Evolutionary conservation across 495 filamentous ascomycete genomes (phyloP).

Genomic region (Hypoxylon trugodes): DNA sequence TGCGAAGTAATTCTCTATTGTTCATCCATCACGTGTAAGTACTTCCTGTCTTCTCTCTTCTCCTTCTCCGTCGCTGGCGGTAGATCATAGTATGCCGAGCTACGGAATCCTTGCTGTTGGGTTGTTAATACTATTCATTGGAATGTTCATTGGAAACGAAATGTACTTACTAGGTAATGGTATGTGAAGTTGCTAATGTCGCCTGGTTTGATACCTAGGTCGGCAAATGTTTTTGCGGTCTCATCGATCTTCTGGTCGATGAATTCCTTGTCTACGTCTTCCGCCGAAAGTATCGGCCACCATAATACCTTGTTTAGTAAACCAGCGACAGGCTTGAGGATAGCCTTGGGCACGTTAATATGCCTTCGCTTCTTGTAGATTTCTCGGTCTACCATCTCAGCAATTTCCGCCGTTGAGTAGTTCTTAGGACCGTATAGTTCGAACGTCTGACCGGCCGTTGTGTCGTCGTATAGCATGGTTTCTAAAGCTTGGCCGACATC

Average conservation of each 20-base stretch:
- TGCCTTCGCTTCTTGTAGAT: slow-evolving; percentile 89
- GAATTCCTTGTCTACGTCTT: slow-evolving; percentile 93
- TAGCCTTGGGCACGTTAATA: slow-evolving; percentile 85
- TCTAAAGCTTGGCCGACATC: slow-evolving; percentile 91
- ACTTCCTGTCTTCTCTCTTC: slow-evolving; percentile 94
- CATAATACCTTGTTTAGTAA: slow-evolving; percentile 81
- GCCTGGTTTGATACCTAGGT: slow-evolving; percentile 85
- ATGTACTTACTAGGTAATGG: slow-evolving; percentile 83
- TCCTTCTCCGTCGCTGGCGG: slow-evolving; percentile 94
- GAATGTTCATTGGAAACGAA: not conserved
- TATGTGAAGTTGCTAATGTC: slow-evolving; percentile 85
- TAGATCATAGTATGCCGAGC: slow-evolving; percentile 84
- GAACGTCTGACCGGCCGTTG: slow-evolving; percentile 85
- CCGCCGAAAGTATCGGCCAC: slow-evolving; percentile 86
- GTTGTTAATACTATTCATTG: slow-evolving; percentile 33
- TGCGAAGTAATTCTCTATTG: slow-evolving; percentile 54
- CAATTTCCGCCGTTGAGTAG: slow-evolving; percentile 88
- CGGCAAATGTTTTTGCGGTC: slow-evolving; percentile 92
- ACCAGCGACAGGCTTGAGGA: slow-evolving; percentile 75
- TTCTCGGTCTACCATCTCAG: slow-evolving; percentile 86
- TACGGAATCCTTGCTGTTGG: slow-evolving; percentile 81
- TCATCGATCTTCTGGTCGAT: slow-evolving; percentile 92
- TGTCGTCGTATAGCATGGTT: slow-evolving; percentile 87
- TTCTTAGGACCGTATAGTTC: slow-evolving; percentile 95
- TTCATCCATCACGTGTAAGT: slow-evolving; percentile 91